These are phyloP conservation scores for Musa beccarii DNA, from an alignment of 176 grass and related monocot species.

Conservation along the genomic window DNA sequence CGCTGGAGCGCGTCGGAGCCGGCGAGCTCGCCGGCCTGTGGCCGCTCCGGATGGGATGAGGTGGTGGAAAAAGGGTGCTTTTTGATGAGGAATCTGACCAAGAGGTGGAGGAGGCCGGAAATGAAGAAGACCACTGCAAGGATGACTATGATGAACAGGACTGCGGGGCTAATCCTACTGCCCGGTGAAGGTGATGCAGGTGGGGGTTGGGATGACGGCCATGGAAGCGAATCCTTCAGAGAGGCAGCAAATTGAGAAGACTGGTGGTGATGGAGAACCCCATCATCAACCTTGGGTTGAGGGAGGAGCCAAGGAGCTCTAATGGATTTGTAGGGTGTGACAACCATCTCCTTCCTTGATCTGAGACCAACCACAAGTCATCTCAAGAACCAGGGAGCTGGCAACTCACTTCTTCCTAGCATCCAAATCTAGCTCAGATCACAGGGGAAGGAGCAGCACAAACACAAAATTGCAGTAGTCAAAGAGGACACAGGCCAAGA, in stretches of 20 bases:
- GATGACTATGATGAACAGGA: slow-evolving; percentile 3
- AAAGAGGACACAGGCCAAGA: neutral
- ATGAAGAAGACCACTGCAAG: slow-evolving; percentile 2
- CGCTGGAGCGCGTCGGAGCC: slow-evolving; percentile 4
- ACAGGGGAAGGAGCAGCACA: neutral
- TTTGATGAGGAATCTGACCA: slow-evolving; percentile 6
- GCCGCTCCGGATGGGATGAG: neutral
- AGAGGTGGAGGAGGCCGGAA: slow-evolving; percentile 2
- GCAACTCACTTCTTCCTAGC: neutral
- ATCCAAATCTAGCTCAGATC: neutral
- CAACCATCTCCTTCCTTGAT: slow-evolving; percentile 4
- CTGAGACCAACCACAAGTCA: neutral
- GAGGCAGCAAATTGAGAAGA: neutral
- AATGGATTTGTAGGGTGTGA: neutral
- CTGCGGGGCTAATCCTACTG: neutral
- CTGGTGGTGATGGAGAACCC: neutral
- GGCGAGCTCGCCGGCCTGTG: neutral
- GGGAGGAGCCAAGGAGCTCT: neutral
- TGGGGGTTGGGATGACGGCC: neutral
- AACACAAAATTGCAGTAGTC: too few species aligned
- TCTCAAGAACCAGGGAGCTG: neutral
- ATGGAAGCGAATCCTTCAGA: neutral
- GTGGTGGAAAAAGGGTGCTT: slow-evolving; percentile 1
- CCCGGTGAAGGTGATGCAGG: neutral
- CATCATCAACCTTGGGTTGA: neutral